Conservation (phyloP, 2,329 filamentous ascomycete genomes). For the Bisporella sp. region DNA sequence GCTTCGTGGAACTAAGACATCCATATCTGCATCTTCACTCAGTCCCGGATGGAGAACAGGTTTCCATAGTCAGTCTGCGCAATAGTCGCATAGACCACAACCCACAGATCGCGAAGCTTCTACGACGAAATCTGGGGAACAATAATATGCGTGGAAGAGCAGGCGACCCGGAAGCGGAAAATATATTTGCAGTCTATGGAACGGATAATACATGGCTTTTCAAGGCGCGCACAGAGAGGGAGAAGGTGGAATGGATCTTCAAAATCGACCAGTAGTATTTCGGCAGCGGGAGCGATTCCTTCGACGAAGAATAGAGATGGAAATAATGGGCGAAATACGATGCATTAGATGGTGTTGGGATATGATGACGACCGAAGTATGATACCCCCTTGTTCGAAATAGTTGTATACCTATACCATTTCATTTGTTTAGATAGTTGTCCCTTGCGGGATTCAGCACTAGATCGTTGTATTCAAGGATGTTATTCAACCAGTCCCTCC, state of each 20-base stretch:
- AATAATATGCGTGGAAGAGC: conserved; percentile 13
- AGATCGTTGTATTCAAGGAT: too few relatives aligned
- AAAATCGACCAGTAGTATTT: conserved; percentile 68
- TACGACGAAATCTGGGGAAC: conserved; percentile 35
- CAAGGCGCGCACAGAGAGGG: conserved; percentile 77
- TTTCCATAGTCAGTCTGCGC: conserved; percentile 80
- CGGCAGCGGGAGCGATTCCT: conserved; percentile 15
- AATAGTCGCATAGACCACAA: conserved; percentile 90
- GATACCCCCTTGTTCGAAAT: not conserved
- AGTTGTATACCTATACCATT: not conserved
- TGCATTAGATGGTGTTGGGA: not conserved
- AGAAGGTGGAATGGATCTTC: conserved; percentile 97
- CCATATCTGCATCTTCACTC: conserved; percentile 91
- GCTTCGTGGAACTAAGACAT: conserved; percentile 84
- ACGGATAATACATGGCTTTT: conserved; percentile 95
- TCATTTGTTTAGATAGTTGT: not conserved
- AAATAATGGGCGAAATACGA: not conserved
- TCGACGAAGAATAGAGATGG: not conserved
- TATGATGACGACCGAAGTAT: not conserved
- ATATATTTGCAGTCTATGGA: conserved; percentile 88
- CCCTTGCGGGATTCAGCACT: too few relatives aligned
- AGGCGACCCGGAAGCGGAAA: conserved; percentile 23
- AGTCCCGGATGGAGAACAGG: conserved; percentile 78
- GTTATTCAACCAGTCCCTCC: too few relatives aligned
- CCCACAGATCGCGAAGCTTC: conserved; percentile 74